These are phyloP conservation scores for Yamadazyma oceani DNA, from an alignment of 1,139 yeast species.

Conservation along the genomic window DNA sequence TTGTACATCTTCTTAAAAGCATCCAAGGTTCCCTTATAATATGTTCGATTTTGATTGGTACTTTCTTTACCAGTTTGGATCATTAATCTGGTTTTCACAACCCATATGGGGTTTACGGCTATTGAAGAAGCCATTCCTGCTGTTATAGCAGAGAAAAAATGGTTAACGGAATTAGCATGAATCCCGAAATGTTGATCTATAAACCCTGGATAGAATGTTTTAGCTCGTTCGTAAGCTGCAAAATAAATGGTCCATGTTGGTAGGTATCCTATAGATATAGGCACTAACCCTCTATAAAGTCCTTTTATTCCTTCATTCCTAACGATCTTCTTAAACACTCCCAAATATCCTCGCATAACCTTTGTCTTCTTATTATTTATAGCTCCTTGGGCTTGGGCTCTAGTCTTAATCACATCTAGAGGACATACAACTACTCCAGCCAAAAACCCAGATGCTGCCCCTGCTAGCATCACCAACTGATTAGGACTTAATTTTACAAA, in stretches of 20 bases:
- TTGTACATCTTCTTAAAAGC: conserved; percentile 78
- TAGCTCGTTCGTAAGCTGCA: conserved; percentile 81
- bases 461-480: conserved; percentile 43
- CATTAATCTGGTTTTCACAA: conserved; percentile 91
- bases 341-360: conserved; percentile 57
- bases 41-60: conserved; percentile 29
- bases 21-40: conserved; percentile 77
- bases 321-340: conserved; percentile 63
- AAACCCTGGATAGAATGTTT: conserved; percentile 37
- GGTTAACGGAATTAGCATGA: conserved; percentile 53
- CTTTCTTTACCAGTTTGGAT: conserved; percentile 64
- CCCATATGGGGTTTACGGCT: conserved; percentile 97
- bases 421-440: conserved; percentile 52
- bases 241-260: conserved; percentile 99
- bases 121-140: conserved; percentile 89
- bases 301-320: conserved; percentile 82
- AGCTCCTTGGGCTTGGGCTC: conserved; percentile 47
- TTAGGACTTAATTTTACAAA: conserved; percentile 27
- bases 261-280: conserved; percentile 88
- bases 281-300: conserved; percentile 85
- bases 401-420: conserved; percentile 46
- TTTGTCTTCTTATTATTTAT: conserved; percentile 11
- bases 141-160: conserved; percentile 78
- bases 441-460: conserved; percentile 47
- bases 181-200: conserved; percentile 28